Evolutionary conservation across 2,329 filamentous ascomycete species (phyloP).

Genomic region (Hortaea werneckii): DNA sequence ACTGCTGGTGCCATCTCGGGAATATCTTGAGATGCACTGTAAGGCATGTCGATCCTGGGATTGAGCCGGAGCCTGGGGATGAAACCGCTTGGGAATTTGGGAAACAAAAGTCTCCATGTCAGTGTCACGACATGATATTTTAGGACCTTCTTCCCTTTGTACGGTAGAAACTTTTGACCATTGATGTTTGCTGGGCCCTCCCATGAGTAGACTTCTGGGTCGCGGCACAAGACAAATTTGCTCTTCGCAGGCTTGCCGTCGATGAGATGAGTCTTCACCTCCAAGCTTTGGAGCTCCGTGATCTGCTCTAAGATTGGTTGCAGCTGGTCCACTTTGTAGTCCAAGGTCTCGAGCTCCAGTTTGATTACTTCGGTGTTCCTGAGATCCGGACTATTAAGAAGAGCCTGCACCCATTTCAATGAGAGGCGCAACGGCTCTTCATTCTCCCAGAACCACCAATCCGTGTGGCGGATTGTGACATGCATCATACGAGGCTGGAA

Average conservation of each 20-base stretch:
- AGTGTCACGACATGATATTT: constrained; percentile 38
- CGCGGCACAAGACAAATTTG: constrained; percentile 6
- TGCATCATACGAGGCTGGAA: constrained; percentile 15
- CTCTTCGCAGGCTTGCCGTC: constrained; percentile 12
- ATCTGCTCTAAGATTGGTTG: constrained; percentile 31
- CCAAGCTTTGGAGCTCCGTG: constrained; percentile 27
- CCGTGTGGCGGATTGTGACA: constrained; percentile 26
- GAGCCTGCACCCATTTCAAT: constrained; percentile 14
- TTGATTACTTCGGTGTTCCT: constrained; percentile 11
- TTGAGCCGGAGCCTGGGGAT: constrained; percentile 4
- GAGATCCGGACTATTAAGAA: constrained; percentile 22
- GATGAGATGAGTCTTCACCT: constrained; percentile 22
- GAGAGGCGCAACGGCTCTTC: constrained; percentile 18
- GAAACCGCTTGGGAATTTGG: constrained; percentile 4
- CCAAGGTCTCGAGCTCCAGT: constrained; percentile 37
- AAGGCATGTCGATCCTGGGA: not conserved
- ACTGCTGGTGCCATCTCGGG: not conserved
- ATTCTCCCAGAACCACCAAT: constrained; percentile 29
- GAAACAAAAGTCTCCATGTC: constrained; percentile 21
- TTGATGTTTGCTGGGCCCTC: constrained; percentile 37
- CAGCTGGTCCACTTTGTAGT: constrained; percentile 37
- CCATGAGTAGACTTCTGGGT: constrained; percentile 30
- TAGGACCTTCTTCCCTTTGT: constrained; percentile 32
- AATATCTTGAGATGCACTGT: not conserved
- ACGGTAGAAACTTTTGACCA: constrained; percentile 30